phyloP scores from a whole-genome alignment of 345 rosid genomes.

The Melaleuca alternifolia region DNA sequence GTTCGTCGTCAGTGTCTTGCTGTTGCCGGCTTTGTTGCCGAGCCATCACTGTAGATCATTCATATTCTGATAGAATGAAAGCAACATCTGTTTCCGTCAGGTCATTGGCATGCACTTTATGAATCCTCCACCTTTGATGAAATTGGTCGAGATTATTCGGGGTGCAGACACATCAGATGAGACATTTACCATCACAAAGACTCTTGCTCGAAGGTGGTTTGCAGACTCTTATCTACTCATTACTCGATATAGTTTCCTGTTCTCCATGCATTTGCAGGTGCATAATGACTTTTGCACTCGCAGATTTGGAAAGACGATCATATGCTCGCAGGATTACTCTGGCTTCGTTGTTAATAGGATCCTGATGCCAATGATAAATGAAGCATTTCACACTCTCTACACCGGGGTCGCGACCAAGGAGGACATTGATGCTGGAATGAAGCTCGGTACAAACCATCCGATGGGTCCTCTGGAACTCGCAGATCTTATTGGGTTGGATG shows the following conservation, averaged over 20 bases:
- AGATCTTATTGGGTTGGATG: conserved; percentile 72
- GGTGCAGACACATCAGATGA: conserved; percentile 85
- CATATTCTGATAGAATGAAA: neutral
- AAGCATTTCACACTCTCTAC: conserved; percentile 69
- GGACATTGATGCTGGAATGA: conserved; percentile 87
- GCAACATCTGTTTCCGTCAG: conserved; percentile 4
- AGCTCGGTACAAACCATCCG: conserved; percentile 84
- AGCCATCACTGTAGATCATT: neutral
- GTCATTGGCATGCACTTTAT: conserved; percentile 93
- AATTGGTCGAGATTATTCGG: conserved; percentile 74
- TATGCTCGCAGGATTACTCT: conserved; percentile 68
- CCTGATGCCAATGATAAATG: conserved; percentile 96
- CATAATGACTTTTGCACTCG: neutral
- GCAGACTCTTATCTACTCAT: neutral
- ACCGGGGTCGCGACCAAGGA: conserved; percentile 94
- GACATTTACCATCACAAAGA: conserved; percentile 46
- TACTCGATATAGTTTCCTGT: neutral
- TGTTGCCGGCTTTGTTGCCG: neutral
- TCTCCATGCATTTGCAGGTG: too few species aligned
- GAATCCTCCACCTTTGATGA: conserved; percentile 99
- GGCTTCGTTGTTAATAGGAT: conserved; percentile 88
- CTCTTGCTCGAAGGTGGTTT: conserved; percentile 68
- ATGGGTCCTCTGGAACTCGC: conserved; percentile 87
- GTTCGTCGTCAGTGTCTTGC: neutral
- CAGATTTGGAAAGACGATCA: conserved; percentile 71